Percentiles rank a stretch among this genome's conserved stretches.
Evolutionary conservation across 805 yeast genomes (phyloP).

Genomic region (Candida maris): DNA sequence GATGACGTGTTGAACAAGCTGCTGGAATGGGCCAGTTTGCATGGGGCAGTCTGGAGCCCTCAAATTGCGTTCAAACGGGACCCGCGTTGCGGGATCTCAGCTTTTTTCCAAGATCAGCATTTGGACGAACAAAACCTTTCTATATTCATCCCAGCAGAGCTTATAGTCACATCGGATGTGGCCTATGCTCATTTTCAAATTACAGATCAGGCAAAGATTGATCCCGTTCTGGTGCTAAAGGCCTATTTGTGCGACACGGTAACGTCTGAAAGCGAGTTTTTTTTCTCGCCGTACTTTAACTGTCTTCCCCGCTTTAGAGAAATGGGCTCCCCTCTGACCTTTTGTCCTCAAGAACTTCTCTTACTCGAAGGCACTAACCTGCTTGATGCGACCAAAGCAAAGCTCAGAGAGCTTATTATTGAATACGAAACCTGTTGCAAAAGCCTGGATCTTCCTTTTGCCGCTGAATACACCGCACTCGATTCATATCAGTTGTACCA

Average conservation of each 20-base stretch:
- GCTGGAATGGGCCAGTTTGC: slow-evolving; percentile 32
- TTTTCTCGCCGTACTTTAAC: slow-evolving; percentile 39
- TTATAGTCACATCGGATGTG: slow-evolving; percentile 23
- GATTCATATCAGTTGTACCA: slow-evolving; percentile 5
- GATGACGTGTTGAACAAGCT: slow-evolving; percentile 8
- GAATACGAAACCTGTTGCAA: slow-evolving; percentile 44
- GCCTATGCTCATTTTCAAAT: slow-evolving; percentile 17
- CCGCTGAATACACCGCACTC: slow-evolving; percentile 7
- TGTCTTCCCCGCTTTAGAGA: slow-evolving; percentile 41
- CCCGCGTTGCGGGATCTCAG: slow-evolving; percentile 34
- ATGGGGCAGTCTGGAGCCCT: slow-evolving; percentile 39
- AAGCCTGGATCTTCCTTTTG: not conserved
- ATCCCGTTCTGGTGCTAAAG: slow-evolving; percentile 15
- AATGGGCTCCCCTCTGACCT: slow-evolving; percentile 61
- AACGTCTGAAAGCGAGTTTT: not conserved
- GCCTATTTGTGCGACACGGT: slow-evolving; percentile 17
- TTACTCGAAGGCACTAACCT: slow-evolving; percentile 61
- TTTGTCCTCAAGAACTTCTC: slow-evolving; percentile 47
- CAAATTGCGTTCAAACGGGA: slow-evolving; percentile 32
- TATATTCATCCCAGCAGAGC: slow-evolving; percentile 16
- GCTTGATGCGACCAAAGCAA: slow-evolving; percentile 44
- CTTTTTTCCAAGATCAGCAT: slow-evolving; percentile 9
- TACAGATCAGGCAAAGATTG: slow-evolving; percentile 1
- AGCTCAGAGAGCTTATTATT: slow-evolving; percentile 40
- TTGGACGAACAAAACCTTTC: not conserved